phyloP scores from a whole-genome alignment of 352 stramenopile genomes.

The Thalassiosira exigua region DNA sequence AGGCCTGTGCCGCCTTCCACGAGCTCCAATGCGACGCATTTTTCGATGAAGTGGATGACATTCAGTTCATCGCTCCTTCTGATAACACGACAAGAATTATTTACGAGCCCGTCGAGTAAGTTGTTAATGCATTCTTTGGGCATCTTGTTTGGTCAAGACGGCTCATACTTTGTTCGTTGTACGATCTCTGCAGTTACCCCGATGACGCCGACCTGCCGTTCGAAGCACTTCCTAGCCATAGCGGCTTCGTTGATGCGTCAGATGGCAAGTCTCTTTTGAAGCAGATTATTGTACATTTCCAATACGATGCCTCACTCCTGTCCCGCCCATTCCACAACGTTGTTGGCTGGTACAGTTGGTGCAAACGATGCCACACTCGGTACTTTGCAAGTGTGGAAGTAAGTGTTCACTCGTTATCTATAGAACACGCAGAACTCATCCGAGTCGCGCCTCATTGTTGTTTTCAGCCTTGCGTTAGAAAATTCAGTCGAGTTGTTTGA shows the following conservation, averaged over 20 bases:
- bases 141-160: neutral
- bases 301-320: too few relatives aligned
- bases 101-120: constrained; percentile 23
- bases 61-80: neutral
- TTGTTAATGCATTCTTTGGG: neutral
- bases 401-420: neutral
- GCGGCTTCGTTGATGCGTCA: neutral
- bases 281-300: too few relatives aligned
- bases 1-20: constrained; percentile 21
- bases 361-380: too few relatives aligned
- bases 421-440: neutral
- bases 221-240: neutral
- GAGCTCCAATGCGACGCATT: constrained; percentile 3
- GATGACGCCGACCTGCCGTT: constrained; percentile 14
- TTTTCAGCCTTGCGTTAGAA: neutral
- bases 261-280: too few relatives aligned
- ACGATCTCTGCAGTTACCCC: constrained; percentile 12
- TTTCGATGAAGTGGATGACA: constrained; percentile 23
- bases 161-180: neutral
- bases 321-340: too few relatives aligned
- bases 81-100: neutral
- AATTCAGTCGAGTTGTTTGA: neutral
- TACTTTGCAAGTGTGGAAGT: too few relatives aligned
- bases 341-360: too few relatives aligned
- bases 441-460: neutral